These are phyloP conservation scores for Flaveria robusta DNA, from an alignment of 129 eudicot species.

Conservation along the genomic window DNA sequence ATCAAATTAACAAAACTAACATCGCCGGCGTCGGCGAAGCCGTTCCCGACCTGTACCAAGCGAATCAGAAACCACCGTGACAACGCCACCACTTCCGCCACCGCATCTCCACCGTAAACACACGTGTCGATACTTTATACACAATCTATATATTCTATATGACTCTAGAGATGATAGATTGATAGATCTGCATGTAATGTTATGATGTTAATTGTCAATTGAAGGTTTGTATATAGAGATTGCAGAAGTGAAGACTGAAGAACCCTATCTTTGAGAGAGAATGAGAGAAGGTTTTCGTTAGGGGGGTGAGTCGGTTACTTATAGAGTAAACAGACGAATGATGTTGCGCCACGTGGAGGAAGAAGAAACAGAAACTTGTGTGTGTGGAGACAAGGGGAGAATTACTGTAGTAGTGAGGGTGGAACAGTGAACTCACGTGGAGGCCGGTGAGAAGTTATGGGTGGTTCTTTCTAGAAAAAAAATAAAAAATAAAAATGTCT, in stretches of 20 bases:
- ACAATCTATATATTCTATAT: slow-evolving; percentile 3
- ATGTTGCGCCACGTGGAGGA: slow-evolving; percentile 38
- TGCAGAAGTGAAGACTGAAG: not conserved
- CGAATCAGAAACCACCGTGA: slow-evolving; percentile 77
- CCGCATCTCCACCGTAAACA: not conserved
- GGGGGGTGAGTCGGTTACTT: slow-evolving; percentile 31
- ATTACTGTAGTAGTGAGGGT: slow-evolving; percentile 30
- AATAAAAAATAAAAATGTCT: no score
- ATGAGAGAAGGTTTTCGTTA: not conserved
- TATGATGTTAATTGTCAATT: no score
- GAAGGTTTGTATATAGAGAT: not conserved
- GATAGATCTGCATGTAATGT: slow-evolving; percentile 45
- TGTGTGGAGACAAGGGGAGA: slow-evolving; percentile 25
- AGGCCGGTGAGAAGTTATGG: not conserved
- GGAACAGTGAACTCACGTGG: slow-evolving; percentile 39
- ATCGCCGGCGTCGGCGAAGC: slow-evolving; percentile 35
- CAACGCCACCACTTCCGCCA: not conserved
- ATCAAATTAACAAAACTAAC: slow-evolving; percentile 7
- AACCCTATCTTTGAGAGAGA: slow-evolving; percentile 32
- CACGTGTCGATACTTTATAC: not conserved
- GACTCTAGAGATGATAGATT: not conserved
- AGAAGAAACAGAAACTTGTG: not conserved
- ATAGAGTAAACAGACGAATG: slow-evolving; percentile 41
- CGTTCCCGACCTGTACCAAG: slow-evolving; percentile 99
- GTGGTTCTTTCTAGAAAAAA: slow-evolving; percentile 22